Base-by-base conservation (phyloP, 2,329 filamentous ascomycete species). In the Colletotrichum scovillei region DNA sequence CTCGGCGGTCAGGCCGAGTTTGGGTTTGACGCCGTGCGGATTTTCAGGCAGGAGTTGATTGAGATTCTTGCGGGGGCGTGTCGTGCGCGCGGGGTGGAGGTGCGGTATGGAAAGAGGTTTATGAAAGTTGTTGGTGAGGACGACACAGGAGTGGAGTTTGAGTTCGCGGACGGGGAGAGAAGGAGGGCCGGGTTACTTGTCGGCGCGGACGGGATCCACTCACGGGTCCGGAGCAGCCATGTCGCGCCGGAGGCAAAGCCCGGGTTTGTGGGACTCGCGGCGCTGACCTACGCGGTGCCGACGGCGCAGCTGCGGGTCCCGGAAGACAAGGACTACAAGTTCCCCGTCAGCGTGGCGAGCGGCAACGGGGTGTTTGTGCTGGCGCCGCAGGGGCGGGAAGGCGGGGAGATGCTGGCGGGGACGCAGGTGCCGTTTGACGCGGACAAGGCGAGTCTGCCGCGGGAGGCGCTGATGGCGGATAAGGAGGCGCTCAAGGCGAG, bases 171-270 rank as follows among this genome's bases (percentile, higher is more conserved):
- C 66, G 88, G 87, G 1, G 81, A 81, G 0, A 80, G 77, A 0
- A 80, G 76, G 1, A 78, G 76, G 0, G 86, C 87, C 0, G 75
- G 80, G 2, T 77, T 89, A 14, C 83, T 92, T 0, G 81, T 91
- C 19, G 90, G 89, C 0, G 88, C 88, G 0, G 90, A 92, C 71
- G 90, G 90, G 1, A 91, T 92, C 63, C 88, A 91, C 77, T 91
- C 89, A 0, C 82, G 80, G 0, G 87, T 91, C 0, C 84, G 89
- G 28, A 63, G 38, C 3, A 82, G 80, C 4, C 85, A 89, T 55
- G 80, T 92, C 0, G 83, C 87, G 58, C 87, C 88, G 0, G 82
- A 85, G 0, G 75, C 88, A 1, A 78, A 84, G 42, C 86, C 90
- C 1, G 82, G 80, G 1, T 91, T 89, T 76, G 86, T 85, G 1